Conservation (phyloP, 345 rosid genomes). For the Conringia planisiliqua region DNA sequence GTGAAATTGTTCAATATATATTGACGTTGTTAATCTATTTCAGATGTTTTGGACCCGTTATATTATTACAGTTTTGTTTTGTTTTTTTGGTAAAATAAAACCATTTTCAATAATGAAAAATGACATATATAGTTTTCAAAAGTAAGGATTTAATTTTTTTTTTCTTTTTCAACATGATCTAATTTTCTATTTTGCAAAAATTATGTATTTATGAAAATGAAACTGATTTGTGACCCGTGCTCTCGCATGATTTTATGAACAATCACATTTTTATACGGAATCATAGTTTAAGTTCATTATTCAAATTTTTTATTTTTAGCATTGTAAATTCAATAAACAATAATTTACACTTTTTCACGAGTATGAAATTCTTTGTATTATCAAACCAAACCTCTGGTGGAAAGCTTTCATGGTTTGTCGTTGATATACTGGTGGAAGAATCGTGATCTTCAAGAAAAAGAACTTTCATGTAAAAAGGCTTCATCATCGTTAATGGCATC, state of each 20-base stretch:
- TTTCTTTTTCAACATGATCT: too few species aligned
- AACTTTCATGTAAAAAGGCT: constrained; percentile 20
- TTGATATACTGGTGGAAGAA: constrained; percentile 20
- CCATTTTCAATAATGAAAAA: not conserved
- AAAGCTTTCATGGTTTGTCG: constrained; percentile 17
- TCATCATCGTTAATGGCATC: constrained; percentile 28
- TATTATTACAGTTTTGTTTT: too few species aligned
- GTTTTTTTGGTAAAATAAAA: not conserved
- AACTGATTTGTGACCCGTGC: too few species aligned
- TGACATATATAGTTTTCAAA: too few species aligned
- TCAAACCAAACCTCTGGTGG: not conserved
- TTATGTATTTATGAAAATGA: too few species aligned
- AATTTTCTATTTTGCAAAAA: too few species aligned
- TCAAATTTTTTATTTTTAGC: too few species aligned
- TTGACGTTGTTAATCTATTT: not conserved
- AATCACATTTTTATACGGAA: too few species aligned
- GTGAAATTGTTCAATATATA: not conserved
- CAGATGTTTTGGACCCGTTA: not conserved
- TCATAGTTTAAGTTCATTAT: too few species aligned
- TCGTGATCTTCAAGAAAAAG: constrained; percentile 25
- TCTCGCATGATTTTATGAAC: too few species aligned
- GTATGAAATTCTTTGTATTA: not conserved
- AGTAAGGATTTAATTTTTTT: too few species aligned
- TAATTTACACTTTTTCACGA: not conserved
- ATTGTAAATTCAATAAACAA: too few species aligned